Evolutionary conservation across 352 stramenopile species (phyloP), one percentile per base, ranked within the genome.

Genomic region (Sclerospora graminicola): DNA sequence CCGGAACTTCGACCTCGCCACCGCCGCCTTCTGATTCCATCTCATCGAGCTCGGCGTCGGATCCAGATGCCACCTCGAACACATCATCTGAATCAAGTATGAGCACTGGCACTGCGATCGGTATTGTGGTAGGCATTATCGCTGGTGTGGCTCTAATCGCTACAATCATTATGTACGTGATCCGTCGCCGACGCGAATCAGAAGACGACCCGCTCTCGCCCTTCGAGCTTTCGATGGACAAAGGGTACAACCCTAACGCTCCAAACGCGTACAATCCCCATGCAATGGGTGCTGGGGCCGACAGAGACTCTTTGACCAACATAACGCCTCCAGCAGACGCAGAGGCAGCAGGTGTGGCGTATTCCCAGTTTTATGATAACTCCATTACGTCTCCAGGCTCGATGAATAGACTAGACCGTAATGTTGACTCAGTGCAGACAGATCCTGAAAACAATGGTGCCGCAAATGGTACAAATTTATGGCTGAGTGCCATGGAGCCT

Each of bases 201-300:
- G 71, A 89, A 23, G 77, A 89, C 43, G 77, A 89, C 40, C 77
- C 77, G 45, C 48, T 89, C 39, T 89, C 77, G 54, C 77, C 77
- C 2, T 89, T 89, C 40, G 74, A 89, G 58, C 63, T 89, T 24
- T 89, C 77, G 24, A 85, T 89, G 74, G 77, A 89, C 63, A 89
- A 89, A 69, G 69, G 69, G 26, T 85, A 82, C 60, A 63, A 57
- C 30, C 55, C 57, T n/a, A 69, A 55, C 24, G 50, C 47, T n/a
- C 60, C 74, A 42, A 64, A 65, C 45, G 52, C 52, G 41, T 73
- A 78, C 57, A 73, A 70, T 45, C 51, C 58, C 28, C 57, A 50
- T 13, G 60, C 28, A 8, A 45, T 63, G 8, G 51, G 55, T 20
- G 35, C 46, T 56, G 57, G 21, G 43, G 45, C 18, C 39, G 48